Percentiles rank a stretch among this genome's conserved stretches.
phyloP scores from a whole-genome alignment of 1,284 basidiomycete species.

The Sphaerobolus stellatus region DNA sequence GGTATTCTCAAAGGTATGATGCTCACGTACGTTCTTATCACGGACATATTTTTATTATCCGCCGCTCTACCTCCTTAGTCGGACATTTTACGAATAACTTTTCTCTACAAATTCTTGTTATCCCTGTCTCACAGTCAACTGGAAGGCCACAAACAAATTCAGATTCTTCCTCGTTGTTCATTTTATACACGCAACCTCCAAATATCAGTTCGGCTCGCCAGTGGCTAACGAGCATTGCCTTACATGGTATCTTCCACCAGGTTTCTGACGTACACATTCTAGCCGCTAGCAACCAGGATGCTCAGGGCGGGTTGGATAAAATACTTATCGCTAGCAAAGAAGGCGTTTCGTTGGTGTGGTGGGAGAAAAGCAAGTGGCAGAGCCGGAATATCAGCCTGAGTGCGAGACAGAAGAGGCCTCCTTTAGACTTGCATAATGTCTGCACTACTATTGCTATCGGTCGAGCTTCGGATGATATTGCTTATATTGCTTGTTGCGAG shows the following conservation, averaged over 20 bases:
- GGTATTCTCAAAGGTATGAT: not conserved
- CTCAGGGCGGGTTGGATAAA: not conserved
- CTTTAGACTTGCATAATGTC: too few relatives aligned
- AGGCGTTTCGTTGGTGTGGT: not conserved
- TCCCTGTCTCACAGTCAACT: not conserved
- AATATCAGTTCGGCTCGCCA: not conserved
- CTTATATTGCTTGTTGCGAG: too few relatives aligned
- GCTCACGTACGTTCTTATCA: not conserved
- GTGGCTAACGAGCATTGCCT: not conserved
- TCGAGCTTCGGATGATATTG: too few relatives aligned
- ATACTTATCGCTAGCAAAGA: not conserved
- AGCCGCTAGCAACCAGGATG: too few relatives aligned
- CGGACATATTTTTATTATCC: not conserved
- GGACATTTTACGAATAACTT: conserved; percentile 1
- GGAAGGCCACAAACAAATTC: not conserved
- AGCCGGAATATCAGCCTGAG: not conserved
- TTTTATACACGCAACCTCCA: not conserved
- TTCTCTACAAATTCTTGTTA: not conserved
- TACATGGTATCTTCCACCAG: not conserved
- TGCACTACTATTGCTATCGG: too few relatives aligned
- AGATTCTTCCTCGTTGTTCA: not conserved
- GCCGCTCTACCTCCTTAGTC: too few relatives aligned
- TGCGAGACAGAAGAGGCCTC: too few relatives aligned
- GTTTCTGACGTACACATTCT: not conserved
- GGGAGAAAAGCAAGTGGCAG: not conserved